phyloP scores from a whole-genome alignment of 768 basidiomycete species.

The Epithele typhae region DNA sequence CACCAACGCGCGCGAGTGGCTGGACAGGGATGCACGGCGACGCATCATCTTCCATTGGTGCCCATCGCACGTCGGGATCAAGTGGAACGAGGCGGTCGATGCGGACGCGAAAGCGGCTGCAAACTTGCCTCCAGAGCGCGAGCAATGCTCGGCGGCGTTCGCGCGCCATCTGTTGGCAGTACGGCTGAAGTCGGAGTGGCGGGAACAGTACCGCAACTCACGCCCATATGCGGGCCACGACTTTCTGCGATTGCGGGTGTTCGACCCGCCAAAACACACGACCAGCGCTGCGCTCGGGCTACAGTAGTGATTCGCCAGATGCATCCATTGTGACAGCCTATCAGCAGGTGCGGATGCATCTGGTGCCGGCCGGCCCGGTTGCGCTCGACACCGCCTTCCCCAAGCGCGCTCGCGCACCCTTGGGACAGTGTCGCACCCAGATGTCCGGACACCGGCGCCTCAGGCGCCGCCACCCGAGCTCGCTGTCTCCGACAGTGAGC shows the following conservation, averaged over 20 bases:
- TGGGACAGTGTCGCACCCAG: too few relatives aligned
- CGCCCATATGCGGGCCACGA: not conserved
- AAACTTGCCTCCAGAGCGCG: not conserved
- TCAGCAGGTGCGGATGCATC: too few relatives aligned
- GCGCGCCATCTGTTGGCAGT: slow-evolving; percentile 1
- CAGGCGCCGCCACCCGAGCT: too few relatives aligned
- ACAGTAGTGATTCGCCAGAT: too few relatives aligned
- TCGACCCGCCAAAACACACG: not conserved
- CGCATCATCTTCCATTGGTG: slow-evolving; percentile 1
- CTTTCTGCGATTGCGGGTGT: not conserved
- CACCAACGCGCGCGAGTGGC: slow-evolving; percentile 3
- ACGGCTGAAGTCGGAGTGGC: not conserved
- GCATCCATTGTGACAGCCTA: too few relatives aligned
- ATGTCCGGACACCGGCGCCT: too few relatives aligned
- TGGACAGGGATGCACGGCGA: not conserved
- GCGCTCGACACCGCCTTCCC: too few relatives aligned
- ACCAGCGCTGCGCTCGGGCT: not conserved
- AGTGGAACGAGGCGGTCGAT: too few relatives aligned
- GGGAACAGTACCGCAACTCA: not conserved
- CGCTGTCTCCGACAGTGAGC: too few relatives aligned
- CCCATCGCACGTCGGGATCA: not conserved
- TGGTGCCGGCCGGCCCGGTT: too few relatives aligned
- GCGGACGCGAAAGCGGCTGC: slow-evolving; percentile 2
- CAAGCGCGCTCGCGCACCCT: too few relatives aligned
- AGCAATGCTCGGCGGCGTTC: slow-evolving; percentile 4